Evolutionary conservation across 2,329 filamentous ascomycete genomes (phyloP), one percentile per base, ranked within the genome.

Genomic region (Fusarium decemcellulare): DNA sequence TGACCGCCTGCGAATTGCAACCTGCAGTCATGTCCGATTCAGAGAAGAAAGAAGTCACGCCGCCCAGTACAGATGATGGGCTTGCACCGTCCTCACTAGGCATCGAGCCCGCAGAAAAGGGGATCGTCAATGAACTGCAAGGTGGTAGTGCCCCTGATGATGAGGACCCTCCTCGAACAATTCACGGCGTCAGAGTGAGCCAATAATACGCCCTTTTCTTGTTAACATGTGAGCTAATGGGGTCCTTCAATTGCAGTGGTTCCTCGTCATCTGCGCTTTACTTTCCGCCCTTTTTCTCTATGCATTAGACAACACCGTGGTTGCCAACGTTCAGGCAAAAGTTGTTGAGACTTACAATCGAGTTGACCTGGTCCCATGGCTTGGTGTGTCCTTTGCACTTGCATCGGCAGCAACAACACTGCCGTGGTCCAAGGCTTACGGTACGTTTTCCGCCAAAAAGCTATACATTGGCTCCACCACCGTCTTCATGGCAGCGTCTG

Each of bases 401-500:
- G 61, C 61, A 5, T 67, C 64, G 1, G 64, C 61, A 34, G 61
- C 64, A 15, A 67, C 50, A 2, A 65, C 61, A 15, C 64, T 67
- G 12, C 64, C 61, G 6, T 64, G 61, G 61, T 61, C 61, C 1
- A 59, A 59, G 8, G 61, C 61, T 0, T 67, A 61, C 7, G 64
- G 64, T n/a, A 76, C 74, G 27, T 76, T 69, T 43, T 61, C 66
- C 5, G 67, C 75, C 36, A 77, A 77, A 34, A 36, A 48, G 18
- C 63, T 75, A 5, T 74, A 70, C 48, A 63, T 75, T 15, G 61
- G 61, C 14, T 63, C 65, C 9, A 66, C 74, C 0, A 27, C 70
- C 1, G 48, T 76, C 29, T 75, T 76, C 36, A 70, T 73, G 63
- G 51, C 75, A 12, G 78, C 77, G 18, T 77, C 74, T 6, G 65